Percentiles rank a stretch among this genome's conserved stretches.
Conservation (phyloP, 345 rosid genomes). For the Linum lewisii region DNA sequence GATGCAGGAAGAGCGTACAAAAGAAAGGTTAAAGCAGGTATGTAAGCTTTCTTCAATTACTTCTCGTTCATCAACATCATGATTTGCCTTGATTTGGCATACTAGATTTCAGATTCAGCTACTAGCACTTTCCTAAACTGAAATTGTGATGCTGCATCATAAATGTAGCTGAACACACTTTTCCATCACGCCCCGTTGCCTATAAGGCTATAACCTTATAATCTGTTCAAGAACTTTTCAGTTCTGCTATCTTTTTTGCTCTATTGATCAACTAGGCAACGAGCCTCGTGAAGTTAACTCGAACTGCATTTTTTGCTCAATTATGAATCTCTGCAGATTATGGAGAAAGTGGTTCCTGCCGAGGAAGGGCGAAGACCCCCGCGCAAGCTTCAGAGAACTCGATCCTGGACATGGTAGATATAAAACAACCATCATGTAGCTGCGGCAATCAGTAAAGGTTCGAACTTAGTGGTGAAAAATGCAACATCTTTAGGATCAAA, state of each 20-base stretch:
- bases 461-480: too few relatives aligned
- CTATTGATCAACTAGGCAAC: too few relatives aligned
- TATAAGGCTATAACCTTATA: too few relatives aligned
- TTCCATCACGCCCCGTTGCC: too few relatives aligned
- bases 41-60: neutral
- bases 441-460: too few relatives aligned
- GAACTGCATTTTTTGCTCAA: neutral
- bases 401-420: constrained; percentile 17
- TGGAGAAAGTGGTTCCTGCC: constrained; percentile 64
- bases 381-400: constrained; percentile 43
- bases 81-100: too few relatives aligned
- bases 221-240: too few relatives aligned
- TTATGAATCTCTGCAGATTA: constrained; percentile 35
- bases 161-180: neutral
- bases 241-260: too few relatives aligned
- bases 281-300: too few relatives aligned
- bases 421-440: too few relatives aligned
- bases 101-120: neutral
- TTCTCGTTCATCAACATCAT: neutral
- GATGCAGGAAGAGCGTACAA: constrained; percentile 58
- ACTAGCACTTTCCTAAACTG: neutral
- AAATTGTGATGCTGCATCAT: neutral
- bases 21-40: constrained; percentile 66
- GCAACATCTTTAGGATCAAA: too few relatives aligned
- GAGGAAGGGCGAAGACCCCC: constrained; percentile 50